A percentile compares a stretch with the other conserved stretches of the same genome.
phyloP scores from a whole-genome alignment of 495 filamentous ascomycete genomes.

The Aspergillus leporis region DNA sequence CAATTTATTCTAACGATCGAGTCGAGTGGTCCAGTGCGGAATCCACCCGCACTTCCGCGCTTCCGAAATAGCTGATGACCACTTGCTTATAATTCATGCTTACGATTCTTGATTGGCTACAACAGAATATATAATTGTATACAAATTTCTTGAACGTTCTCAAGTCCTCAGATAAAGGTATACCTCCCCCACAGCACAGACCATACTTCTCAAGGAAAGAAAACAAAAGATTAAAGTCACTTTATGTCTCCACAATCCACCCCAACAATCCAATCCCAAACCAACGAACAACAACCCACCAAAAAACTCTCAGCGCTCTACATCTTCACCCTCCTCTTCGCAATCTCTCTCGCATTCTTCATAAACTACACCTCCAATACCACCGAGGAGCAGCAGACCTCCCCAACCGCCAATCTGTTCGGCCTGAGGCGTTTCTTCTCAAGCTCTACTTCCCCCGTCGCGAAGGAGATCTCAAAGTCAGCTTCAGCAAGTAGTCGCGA shows the following conservation, averaged over 20 bases:
- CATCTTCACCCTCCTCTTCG: conserved; percentile 18
- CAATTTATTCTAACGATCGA: too few species aligned
- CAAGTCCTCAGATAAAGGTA: not conserved
- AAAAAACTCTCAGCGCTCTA: conserved; percentile 11
- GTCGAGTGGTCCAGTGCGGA: too few species aligned
- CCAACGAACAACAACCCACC: conserved; percentile 3
- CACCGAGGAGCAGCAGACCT: not conserved
- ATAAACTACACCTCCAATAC: not conserved
- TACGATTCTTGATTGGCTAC: not conserved
- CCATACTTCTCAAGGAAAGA: not conserved
- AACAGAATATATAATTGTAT: not conserved
- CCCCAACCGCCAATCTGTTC: conserved; percentile 35
- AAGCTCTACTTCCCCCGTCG: conserved; percentile 8
- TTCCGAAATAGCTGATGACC: conserved; percentile 2
- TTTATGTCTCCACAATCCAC: conserved; percentile 2
- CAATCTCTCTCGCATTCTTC: conserved; percentile 20
- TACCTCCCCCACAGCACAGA: not conserved
- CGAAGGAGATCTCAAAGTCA: conserved; percentile 7
- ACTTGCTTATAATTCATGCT: conserved; percentile 11
- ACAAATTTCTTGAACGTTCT: not conserved
- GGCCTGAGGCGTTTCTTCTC: conserved; percentile 29
- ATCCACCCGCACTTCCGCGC: conserved; percentile 14
- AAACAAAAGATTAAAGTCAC: not conserved
- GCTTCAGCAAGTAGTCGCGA: not conserved
- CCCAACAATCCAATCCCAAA: not conserved